Base-by-base conservation (phyloP, 1,284 basidiomycete genomes). In the Hypsizygus ulmarius region DNA sequence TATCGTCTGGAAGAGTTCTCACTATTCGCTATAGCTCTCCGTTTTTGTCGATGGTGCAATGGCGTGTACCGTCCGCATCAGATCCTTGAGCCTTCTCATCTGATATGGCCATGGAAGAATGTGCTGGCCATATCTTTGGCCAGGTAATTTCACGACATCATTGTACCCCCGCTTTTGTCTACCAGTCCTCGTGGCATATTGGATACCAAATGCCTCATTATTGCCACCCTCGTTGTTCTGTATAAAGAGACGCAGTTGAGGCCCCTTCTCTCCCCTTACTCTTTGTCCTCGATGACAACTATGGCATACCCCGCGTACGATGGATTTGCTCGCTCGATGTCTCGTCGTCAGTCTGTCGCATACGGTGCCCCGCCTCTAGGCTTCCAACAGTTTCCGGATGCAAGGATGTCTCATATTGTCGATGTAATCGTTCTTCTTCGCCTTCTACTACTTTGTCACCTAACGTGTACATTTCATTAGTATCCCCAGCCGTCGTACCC, bases 281-380 rank as follows among this genome's bases (percentile, higher is more conserved):
- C 62, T 43, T 56, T 53, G 25, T 61, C 21, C 21, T 35, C 45
- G 25, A 53, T 56, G 53, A 45, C 53, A 21, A 39, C 57, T 18
- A 68, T 71, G 63, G 64, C 68, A 34, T 71, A 68, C 54, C 56
- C 65, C 32, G 58, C 62, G 25, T 70, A 70, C 57, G 67, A 70
- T 63, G 64, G 62, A 51, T 59, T 59, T 43, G 50, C 53, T 56
- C 61, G 56, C 53, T 65, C 57, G 11, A 32, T 59, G 33, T 62
- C 62, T 39, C 60, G 59, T 29, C 57, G 56, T n/a, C 59, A 57
- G 21, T 63, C 62, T 30, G 50, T 62, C n/a, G 48, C 49, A 27
- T 61, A 62, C 48, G 61, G 58, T 15, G 60, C 64, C 42, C 60
- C 66, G 32, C 54, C 64, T 9, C 48, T 56, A 34, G 55, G 62